phyloP scores from a whole-genome alignment of 108 stramenopile species.

The Cyclostephanos invisitatus region DNA sequence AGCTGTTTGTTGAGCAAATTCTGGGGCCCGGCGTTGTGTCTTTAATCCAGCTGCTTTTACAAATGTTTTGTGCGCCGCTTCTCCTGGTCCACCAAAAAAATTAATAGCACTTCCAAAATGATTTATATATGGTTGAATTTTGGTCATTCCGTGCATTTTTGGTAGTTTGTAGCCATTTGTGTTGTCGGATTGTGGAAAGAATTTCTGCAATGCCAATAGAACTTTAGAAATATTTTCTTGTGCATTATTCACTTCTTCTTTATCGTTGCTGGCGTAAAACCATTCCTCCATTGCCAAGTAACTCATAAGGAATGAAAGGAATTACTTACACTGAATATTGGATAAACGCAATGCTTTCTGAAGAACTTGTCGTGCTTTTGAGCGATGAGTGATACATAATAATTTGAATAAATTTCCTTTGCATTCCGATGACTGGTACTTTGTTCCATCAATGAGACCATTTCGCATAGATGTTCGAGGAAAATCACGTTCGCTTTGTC shows the following conservation, averaged over 20 bases:
- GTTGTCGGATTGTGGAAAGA: background rate
- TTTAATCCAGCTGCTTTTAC: background rate
- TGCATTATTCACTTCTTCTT: background rate
- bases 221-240: background rate
- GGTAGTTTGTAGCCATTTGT: background rate
- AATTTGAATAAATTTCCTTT: background rate
- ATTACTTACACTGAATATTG: background rate
- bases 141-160: too few relatives aligned
- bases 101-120: background rate
- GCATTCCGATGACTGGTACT: background rate
- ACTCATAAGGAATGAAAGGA: background rate
- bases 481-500: background rate
- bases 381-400: background rate
- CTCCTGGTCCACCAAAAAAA: conserved; percentile 3
- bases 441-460: background rate
- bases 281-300: conserved; percentile 3
- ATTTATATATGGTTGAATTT: background rate
- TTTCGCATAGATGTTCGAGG: background rate
- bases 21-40: background rate
- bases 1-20: conserved; percentile 1
- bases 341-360: too few relatives aligned
- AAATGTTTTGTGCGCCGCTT: background rate
- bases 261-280: background rate
- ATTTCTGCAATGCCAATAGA: background rate
- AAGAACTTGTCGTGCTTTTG: background rate